Evolutionary conservation across 129 eudicot genomes (phyloP), one percentile per base, ranked within the genome.

Genomic region (Flaveria linearis): DNA sequence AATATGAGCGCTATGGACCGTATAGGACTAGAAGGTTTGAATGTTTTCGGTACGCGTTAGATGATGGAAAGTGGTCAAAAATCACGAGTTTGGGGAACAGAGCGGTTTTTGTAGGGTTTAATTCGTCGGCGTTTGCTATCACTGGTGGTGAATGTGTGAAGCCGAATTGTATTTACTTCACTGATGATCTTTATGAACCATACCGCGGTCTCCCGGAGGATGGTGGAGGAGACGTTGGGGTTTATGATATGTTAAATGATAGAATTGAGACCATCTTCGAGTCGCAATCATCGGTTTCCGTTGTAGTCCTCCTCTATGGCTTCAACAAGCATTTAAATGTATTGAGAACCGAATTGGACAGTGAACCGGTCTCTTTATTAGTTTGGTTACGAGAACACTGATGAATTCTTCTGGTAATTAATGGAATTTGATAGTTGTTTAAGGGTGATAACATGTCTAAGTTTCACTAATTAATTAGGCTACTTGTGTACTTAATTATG

Each of bases 171-270:
- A 52, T 79, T 8, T 79, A 72, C 45, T 72, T 72, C 50, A 79
- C 83, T 0, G 78, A 79, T 14, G 83, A 79, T 79, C 68, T 79
- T 50, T 79, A 79, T 51, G 83, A 72, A 53, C 73, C 73, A 12
- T 51, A 25, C 13, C 78, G 78, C 7, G 78, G 33, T 72, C 33
- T 79, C 25, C 83, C 78, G 2, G 26, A 39, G 13, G 83, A 68
- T 11, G 78, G 83, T n/a, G 78, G 83, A 8, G 73, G 73, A 43
- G 78, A 79, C 9, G 73, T 79, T 1, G 83, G 83, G 9, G 30
- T 79, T n/a, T 79, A 79, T 79, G 47, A 25, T 79, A 64, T 79
- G 73, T 23, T 49, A 4, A 30, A 72, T n/a, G 73, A 49, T 39
- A 16, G 68, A 23, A 79, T 79, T 1, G 83, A 63, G 51, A 3